Conservation (phyloP, 1,284 basidiomycete genomes). For the Fomitopsis palustris region DNA sequence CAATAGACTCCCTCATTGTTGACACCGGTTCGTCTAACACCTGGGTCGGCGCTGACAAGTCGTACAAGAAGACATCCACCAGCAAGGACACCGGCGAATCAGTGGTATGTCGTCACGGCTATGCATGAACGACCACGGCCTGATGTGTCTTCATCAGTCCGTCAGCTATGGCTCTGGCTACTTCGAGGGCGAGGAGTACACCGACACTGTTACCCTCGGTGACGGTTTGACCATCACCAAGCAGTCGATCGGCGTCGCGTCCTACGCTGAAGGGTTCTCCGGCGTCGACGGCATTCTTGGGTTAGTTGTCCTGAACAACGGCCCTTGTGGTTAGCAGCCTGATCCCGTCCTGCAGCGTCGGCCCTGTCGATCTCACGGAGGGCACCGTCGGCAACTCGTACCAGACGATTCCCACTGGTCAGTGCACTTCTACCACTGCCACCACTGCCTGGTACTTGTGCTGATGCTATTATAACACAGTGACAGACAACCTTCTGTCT, state of each 20-base stretch:
- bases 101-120: conserved; percentile 37
- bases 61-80: conserved; percentile 46
- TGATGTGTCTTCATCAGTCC: conserved; percentile 27
- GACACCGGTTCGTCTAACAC: conserved; percentile 51
- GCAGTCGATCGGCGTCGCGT: conserved; percentile 60
- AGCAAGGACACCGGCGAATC: conserved; percentile 31
- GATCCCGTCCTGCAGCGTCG: neutral
- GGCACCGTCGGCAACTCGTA: neutral
- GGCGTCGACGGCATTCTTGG: conserved; percentile 56
- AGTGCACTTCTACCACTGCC: neutral
- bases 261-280: conserved; percentile 31
- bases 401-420: neutral
- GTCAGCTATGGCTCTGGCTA: conserved; percentile 51
- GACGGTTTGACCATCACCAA: conserved; percentile 26
- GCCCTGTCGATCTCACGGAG: neutral
- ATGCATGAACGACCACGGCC: neutral
- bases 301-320: conserved; percentile 9
- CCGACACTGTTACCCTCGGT: conserved; percentile 37
- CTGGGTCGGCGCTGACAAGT: conserved; percentile 56
- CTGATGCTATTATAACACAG: conserved; percentile 5
- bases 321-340: neutral
- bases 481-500: conserved; percentile 33
- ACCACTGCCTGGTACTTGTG: neutral
- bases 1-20: conserved; percentile 27
- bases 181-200: conserved; percentile 46